Evolutionary conservation across 176 grass and related monocot species (phyloP).

Genomic region (Saccharum officinarum): DNA sequence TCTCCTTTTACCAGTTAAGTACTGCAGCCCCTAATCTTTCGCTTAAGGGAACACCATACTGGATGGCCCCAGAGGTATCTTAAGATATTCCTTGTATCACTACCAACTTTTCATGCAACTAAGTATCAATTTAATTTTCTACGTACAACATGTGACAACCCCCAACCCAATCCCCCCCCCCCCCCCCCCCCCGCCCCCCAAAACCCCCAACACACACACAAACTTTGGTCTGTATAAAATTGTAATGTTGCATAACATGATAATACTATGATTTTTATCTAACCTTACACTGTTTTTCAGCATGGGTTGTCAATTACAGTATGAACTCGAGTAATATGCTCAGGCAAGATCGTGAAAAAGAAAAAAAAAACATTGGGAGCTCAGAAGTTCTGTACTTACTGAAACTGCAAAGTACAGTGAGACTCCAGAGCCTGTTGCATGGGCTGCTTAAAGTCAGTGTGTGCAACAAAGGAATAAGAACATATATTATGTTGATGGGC

Average conservation of each 20-base stretch:
- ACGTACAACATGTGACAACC: not conserved
- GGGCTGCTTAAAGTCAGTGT: conserved; percentile 21
- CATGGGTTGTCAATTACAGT: not conserved
- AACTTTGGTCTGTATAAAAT: not conserved
- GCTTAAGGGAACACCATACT: conserved; percentile 91
- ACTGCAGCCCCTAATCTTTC: conserved; percentile 75
- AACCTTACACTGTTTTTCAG: not conserved
- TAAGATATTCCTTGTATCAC: conserved; percentile 10
- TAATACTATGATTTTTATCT: conserved; percentile 4
- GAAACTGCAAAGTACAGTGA: conserved; percentile 13
- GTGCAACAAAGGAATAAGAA: conserved; percentile 7
- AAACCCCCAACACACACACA: too few relatives aligned
- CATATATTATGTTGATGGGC: not conserved
- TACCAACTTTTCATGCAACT: not conserved
- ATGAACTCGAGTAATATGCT: not conserved
- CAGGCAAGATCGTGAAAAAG: not conserved
- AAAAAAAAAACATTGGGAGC: not conserved
- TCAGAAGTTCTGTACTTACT: conserved; percentile 23
- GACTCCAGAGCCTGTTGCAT: not conserved
- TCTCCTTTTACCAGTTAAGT: conserved; percentile 60
- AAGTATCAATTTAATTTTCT: not conserved
- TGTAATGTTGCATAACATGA: not conserved
- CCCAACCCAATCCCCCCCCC: too few relatives aligned
- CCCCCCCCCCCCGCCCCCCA: too few relatives aligned
- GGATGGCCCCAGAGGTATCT: conserved; percentile 97